phyloP scores from a whole-genome alignment of 2,329 filamentous ascomycete genomes.

The Paracoccidioides brasiliensis region DNA sequence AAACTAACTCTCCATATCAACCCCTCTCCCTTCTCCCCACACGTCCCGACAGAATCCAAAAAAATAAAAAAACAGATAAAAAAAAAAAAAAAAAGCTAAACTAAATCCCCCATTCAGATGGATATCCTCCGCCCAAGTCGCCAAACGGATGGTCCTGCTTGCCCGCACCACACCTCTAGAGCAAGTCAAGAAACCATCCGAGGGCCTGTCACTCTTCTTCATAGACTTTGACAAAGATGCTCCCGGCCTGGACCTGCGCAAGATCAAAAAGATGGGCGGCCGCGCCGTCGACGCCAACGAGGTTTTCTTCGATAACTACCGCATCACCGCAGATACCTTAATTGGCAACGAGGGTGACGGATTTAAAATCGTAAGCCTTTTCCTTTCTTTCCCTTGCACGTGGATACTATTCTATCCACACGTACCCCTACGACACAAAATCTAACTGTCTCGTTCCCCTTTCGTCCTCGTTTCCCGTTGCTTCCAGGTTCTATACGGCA shows the following conservation, averaged over 20 bases:
- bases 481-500: constrained; percentile 52
- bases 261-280: constrained; percentile 77
- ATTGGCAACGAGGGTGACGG: constrained; percentile 63
- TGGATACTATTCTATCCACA: too few species aligned
- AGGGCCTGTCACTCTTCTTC: constrained; percentile 68
- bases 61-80: too few species aligned
- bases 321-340: constrained; percentile 48
- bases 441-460: too few species aligned
- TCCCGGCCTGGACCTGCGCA: constrained; percentile 52
- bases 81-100: not conserved
- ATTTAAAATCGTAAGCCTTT: constrained; percentile 49
- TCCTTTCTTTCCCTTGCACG: not conserved
- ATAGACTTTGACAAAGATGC: constrained; percentile 55
- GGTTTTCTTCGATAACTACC: constrained; percentile 74
- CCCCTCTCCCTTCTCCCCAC: too few species aligned
- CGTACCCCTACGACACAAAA: too few species aligned
- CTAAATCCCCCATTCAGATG: constrained; percentile 34
- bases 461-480: too few species aligned
- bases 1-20: not conserved
- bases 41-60: too few species aligned
- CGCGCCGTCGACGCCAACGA: constrained; percentile 74
- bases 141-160: constrained; percentile 69
- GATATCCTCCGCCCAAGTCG: constrained; percentile 77
- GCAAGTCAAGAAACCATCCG: constrained; percentile 54
- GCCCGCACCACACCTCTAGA: constrained; percentile 61